These are phyloP conservation scores for Coniochaeta prunicola DNA, from an alignment of 2,329 filamentous ascomycete species.

Conservation along the genomic window DNA sequence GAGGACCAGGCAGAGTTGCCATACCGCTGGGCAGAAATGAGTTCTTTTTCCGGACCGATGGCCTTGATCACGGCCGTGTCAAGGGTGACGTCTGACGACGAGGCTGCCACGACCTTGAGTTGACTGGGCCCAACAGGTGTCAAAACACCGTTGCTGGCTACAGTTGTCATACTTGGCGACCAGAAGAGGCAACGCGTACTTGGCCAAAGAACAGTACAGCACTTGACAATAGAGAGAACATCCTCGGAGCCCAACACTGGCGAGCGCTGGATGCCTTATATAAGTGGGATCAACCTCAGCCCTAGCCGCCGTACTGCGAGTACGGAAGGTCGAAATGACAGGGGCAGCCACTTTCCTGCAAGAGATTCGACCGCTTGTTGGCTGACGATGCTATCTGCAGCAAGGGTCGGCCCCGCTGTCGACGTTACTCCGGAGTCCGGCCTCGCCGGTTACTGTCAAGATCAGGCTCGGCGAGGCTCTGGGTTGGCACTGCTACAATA, in stretches of 20 bases:
- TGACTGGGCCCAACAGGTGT: neutral
- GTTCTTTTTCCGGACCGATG: slow-evolving; percentile 3
- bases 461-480: neutral
- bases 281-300: neutral
- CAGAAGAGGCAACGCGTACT: neutral
- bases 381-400: neutral
- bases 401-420: neutral
- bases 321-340: neutral
- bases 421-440: neutral
- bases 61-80: neutral
- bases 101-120: neutral
- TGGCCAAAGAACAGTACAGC: neutral
- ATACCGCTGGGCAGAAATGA: slow-evolving; percentile 16
- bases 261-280: neutral
- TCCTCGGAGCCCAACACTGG: neutral
- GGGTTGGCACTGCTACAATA: neutral
- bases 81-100: neutral
- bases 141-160: neutral
- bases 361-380: neutral
- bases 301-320: neutral
- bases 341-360: neutral
- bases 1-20: slow-evolving; percentile 20
- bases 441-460: neutral
- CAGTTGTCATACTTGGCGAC: neutral
- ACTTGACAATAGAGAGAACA: neutral